Evolutionary conservation across 495 filamentous ascomycete species (phyloP).

Genomic region (Parathielavia appendiculata): DNA sequence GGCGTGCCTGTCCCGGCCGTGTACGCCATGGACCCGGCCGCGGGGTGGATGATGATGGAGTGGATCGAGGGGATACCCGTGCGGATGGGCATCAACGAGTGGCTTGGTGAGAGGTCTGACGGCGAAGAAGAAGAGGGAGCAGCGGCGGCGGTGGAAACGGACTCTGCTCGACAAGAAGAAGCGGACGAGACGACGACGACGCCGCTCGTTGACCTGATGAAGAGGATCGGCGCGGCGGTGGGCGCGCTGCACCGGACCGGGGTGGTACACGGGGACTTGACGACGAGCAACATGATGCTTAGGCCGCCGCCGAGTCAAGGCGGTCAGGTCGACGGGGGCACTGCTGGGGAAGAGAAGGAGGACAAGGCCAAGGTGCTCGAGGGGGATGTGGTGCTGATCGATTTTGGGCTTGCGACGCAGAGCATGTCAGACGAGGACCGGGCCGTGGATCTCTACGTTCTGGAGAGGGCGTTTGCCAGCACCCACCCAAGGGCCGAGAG

Average conservation of each 20-base stretch:
- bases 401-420: conserved; percentile 88
- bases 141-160: too few species aligned
- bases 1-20: conserved; percentile 75
- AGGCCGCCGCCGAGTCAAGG: conserved; percentile 31
- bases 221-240: conserved; percentile 64
- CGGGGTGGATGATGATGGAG: conserved; percentile 83
- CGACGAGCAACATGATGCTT: conserved; percentile 96
- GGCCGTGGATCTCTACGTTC: conserved; percentile 93
- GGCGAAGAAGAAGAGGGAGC: conserved; percentile 28
- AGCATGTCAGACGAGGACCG: conserved; percentile 84
- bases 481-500: conserved; percentile 85
- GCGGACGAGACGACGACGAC: conserved; percentile 28
- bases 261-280: conserved; percentile 91
- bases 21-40: conserved; percentile 65
- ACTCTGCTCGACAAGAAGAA: too few species aligned
- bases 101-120: conserved; percentile 48
- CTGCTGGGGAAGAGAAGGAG: conserved; percentile 15
- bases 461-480: conserved; percentile 92
- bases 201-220: conserved; percentile 55
- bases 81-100: conserved; percentile 59
- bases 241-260: conserved; percentile 77
- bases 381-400: conserved; percentile 85
- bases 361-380: conserved; percentile 35
- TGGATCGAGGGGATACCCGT: conserved; percentile 77
- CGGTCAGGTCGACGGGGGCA: conserved; percentile 9